These are phyloP conservation scores for Vaccinium corymbosum DNA, from an alignment of 148 eudicot species.

Conservation along the genomic window DNA sequence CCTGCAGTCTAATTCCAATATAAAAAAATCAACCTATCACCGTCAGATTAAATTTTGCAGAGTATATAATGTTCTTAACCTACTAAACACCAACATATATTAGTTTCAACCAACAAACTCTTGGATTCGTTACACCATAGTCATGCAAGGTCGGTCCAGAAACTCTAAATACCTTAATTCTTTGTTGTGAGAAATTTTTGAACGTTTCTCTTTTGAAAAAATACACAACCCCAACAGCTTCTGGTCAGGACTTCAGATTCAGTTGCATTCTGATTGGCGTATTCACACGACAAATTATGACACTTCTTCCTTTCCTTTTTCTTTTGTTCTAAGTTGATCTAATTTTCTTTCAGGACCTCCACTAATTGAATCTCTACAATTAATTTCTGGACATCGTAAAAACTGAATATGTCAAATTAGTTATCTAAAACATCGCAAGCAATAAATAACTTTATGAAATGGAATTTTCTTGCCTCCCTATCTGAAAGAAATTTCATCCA, in stretches of 20 bases:
- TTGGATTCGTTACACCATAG: background rate
- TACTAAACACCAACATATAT: background rate
- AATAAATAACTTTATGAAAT: background rate
- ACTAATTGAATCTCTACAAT: background rate
- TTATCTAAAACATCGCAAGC: background rate
- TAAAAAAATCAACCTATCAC: constrained; percentile 8
- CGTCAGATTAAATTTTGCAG: background rate
- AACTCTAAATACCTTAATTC: background rate
- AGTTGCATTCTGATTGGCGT: background rate
- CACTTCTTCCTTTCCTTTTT: background rate
- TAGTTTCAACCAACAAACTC: background rate
- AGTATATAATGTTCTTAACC: background rate
- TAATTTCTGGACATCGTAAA: background rate
- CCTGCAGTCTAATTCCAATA: constrained; percentile 42
- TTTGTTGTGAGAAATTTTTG: background rate
- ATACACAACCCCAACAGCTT: background rate
- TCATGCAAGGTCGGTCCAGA: background rate
- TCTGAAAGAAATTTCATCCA: background rate
- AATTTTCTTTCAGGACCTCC: background rate
- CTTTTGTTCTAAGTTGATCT: background rate
- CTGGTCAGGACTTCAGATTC: background rate
- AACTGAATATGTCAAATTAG: background rate
- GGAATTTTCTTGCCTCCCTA: background rate
- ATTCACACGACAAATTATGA: background rate
- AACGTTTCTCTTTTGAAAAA: background rate